Base-by-base conservation (phyloP, 306 rosid genomes). In the Vigna hirtella region DNA sequence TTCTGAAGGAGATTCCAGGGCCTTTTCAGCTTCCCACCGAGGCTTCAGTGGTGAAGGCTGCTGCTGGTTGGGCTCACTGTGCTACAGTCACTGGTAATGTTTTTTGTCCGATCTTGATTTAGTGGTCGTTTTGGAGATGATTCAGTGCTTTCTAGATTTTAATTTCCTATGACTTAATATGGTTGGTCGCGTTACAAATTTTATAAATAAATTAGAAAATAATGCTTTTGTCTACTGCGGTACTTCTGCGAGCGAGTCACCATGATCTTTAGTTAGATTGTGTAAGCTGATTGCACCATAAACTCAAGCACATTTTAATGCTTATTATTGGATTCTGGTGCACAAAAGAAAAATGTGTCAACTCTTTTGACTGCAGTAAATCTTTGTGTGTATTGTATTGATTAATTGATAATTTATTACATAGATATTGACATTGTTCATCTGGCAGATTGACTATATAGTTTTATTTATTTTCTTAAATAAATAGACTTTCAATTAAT, bases 41-140 rank as follows among this genome's bases (percentile, higher is more conserved):
- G 78, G 88, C 86, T 78, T 66, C 93, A 47, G 89, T 90, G 49
- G 84, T 88, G 50, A 85, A 86, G 64, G 98, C 96, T 59, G 90
- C 90, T 83, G 91, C 94, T 66, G 98, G 96, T 74, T 94, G 98
- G 98, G 98, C 97, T 53, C 96, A 94, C 70, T 94, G 96, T 58
- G 96, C 86, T 49, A 66, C 90, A 0, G 94, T 88, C 50, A 88
- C 87, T 64, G 98, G 98, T 94, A 77, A 57, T 66, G 36, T 65
- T 78, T 66, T 52, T 72, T 17, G 10, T 51, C 11, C 2, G 0
- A 32, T 65, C 8, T 49, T 24, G 10, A 2, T 51, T 59, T 50
- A 3, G 15, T 38, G 9, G 9, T 47, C 63, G 43, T 38, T 20
- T 2, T 53, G 5, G 50, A 47, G 42, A 32, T 47, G 49, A 13